Evolutionary conservation across 345 rosid species (phyloP).

Genomic region (Gossypium mustelinum): DNA sequence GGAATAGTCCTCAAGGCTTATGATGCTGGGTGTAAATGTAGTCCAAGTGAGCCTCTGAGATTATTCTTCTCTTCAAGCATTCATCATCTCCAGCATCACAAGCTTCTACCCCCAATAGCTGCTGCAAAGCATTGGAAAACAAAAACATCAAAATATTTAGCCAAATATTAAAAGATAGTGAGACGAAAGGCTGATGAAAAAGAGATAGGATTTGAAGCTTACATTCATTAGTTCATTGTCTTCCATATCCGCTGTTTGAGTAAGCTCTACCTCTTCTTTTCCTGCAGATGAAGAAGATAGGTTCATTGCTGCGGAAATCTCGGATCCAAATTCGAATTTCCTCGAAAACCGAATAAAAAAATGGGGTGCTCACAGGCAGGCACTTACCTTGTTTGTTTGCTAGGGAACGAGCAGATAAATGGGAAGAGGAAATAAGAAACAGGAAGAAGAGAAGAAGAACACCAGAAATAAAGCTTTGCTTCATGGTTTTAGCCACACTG

Average conservation of each 20-base stretch:
- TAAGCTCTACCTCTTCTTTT: slow-evolving; percentile 28
- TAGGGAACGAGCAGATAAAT: slow-evolving; percentile 32
- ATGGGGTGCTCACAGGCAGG: no score
- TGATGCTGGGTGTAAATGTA: slow-evolving; percentile 82
- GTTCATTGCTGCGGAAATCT: no score
- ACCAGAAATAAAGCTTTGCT: slow-evolving; percentile 31
- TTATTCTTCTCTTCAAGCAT: slow-evolving; percentile 53
- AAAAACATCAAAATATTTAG: not conserved
- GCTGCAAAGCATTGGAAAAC: slow-evolving; percentile 15
- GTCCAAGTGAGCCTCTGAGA: slow-evolving; percentile 78
- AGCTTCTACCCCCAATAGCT: slow-evolving; percentile 49
- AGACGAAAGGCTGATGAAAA: slow-evolving; percentile 6
- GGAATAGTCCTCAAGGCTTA: slow-evolving; percentile 34
- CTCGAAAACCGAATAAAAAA: no score
- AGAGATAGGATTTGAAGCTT: slow-evolving; percentile 1
- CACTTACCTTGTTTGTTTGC: slow-evolving; percentile 24
- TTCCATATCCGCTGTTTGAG: slow-evolving; percentile 18
- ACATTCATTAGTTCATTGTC: slow-evolving; percentile 31
- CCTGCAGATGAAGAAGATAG: slow-evolving; percentile 22
- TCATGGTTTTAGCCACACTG: slow-evolving; percentile 34
- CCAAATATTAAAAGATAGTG: not conserved
- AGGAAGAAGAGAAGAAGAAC: slow-evolving; percentile 36
- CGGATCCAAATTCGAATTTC: no score
- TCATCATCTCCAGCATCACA: slow-evolving; percentile 57
- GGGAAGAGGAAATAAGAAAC: slow-evolving; percentile 27